These are phyloP conservation scores for Moesziomyces globuligerus DNA, from an alignment of 1,284 basidiomycete genomes.

Conservation along the genomic window DNA sequence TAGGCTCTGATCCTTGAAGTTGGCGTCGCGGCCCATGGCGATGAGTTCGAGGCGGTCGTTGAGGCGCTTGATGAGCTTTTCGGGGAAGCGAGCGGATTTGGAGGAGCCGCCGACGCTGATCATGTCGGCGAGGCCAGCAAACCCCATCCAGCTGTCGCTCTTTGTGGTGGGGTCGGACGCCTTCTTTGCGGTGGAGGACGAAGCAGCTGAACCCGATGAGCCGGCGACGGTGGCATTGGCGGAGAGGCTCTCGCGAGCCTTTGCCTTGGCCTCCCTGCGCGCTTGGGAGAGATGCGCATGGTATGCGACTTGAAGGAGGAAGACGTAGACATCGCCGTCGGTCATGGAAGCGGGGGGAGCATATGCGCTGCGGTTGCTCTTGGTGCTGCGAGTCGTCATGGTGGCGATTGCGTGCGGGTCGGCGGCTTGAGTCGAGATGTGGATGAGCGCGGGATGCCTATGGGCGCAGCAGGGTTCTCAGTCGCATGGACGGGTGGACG, in stretches of 20 bases:
- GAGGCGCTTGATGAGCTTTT: conserved; percentile 64
- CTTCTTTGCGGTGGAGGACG: conserved; percentile 25
- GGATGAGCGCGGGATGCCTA: no score
- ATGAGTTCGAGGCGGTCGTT: conserved; percentile 62
- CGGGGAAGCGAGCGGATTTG: conserved; percentile 57
- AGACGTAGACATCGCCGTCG: conserved; percentile 65
- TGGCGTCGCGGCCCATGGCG: conserved; percentile 62
- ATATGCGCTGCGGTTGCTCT: conserved; percentile 39
- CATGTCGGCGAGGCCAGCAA: conserved; percentile 54
- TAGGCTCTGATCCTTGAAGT: conserved; percentile 56
- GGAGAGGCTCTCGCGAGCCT: conserved; percentile 24
- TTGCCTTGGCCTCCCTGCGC: conserved; percentile 36
- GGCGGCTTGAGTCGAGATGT: background rate
- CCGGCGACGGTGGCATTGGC: conserved; percentile 3
- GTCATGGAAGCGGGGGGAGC: conserved; percentile 46
- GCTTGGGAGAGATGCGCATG: conserved; percentile 35
- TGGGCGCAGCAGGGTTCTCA: no score
- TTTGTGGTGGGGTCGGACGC: conserved; percentile 22
- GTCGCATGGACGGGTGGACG: no score
- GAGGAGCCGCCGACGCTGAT: conserved; percentile 48
- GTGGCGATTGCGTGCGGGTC: background rate
- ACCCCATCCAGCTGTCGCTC: conserved; percentile 55
- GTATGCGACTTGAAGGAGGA: conserved; percentile 60
- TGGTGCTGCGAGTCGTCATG: conserved; percentile 58
- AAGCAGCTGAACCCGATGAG: conserved; percentile 3